Base-by-base conservation (phyloP, 495 filamentous ascomycete genomes). In the Aspergillus panamensis region DNA sequence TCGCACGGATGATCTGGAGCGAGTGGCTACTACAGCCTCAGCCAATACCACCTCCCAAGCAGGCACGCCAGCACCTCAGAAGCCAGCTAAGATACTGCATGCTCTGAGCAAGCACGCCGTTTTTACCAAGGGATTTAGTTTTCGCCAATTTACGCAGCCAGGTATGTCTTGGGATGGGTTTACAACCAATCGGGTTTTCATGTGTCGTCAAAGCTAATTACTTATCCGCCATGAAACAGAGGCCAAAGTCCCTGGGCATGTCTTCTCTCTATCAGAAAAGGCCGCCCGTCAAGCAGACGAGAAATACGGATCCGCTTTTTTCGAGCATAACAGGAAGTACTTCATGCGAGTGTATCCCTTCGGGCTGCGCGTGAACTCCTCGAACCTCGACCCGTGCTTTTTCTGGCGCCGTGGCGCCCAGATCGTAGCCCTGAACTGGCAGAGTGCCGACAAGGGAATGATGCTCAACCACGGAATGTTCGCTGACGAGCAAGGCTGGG, bases 381-480 rank as follows among this genome's bases (percentile, higher is more conserved):
- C 90, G 0, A 97, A 96, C 64, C 80, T 91, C 9, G 89, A 96
- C 62, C 92, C 93, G 1, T 79, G 82, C 1, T 75, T 84, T 32
- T 92, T 91, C 76, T 97, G 93, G 93, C 78, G 89, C 3, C 86
- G 89, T 58, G 93, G 93, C 9, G 88, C 94, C 4, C 93, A 97
- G 73, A 86, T 96, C 44, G 91, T 95, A 0, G 93, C 93, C 2
- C 77, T 97, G 40, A 97, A 97, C 71, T 97, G 93, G 92, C 93
- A 97, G 64, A 87, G 85, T 53, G 84, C 85, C 65, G 93, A 97
- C 65, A 85, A 87, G 55, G 92, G 90, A 12, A 95, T 91, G 88
- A 97, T 97, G 93, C 81, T 96, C 1, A 96, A 96, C 65, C 84
- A 91, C 64, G 93, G 83, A 55, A 93, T 97, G 91, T 97, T 97